Conservation (phyloP, 192 early-diverging fungal species). For the Coemansia sp. region DNA sequence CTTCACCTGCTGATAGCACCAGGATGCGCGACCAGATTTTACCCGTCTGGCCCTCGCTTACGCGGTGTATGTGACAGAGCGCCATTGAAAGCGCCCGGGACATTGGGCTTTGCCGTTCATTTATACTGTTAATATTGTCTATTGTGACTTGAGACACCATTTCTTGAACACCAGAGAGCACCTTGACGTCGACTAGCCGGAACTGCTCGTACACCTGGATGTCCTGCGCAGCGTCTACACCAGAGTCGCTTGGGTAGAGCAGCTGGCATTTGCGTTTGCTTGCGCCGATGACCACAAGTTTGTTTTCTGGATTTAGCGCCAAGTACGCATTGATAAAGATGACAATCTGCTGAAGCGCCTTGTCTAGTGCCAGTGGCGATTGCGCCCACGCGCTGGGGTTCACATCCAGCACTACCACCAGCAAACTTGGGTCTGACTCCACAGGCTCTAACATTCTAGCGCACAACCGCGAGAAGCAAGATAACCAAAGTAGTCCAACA, state of each 20-base stretch:
- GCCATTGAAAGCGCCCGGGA: constrained; percentile 51
- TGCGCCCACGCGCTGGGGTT: constrained; percentile 76
- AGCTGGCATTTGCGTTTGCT: constrained; percentile 30
- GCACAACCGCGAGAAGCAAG: not conserved
- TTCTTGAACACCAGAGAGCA: constrained; percentile 31
- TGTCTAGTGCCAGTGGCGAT: constrained; percentile 60
- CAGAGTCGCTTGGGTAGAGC: constrained; percentile 36
- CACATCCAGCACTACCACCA: constrained; percentile 81
- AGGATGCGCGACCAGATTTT: constrained; percentile 73
- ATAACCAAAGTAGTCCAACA: not conserved
- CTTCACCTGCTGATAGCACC: constrained; percentile 81
- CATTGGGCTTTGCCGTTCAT: constrained; percentile 35
- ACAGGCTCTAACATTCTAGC: constrained; percentile 29
- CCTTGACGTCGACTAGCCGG: constrained; percentile 33
- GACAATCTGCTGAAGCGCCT: constrained; percentile 73
- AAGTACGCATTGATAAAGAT: constrained; percentile 93
- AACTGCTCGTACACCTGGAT: constrained; percentile 56
- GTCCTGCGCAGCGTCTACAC: constrained; percentile 11
- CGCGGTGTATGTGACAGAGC: constrained; percentile 50
- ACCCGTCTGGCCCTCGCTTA: constrained; percentile 8
- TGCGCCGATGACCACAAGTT: constrained; percentile 77
- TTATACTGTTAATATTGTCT: constrained; percentile 1
- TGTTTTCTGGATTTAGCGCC: constrained; percentile 83
- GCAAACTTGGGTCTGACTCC: constrained; percentile 69
- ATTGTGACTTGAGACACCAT: constrained; percentile 13